Evolutionary conservation across 2,329 filamentous ascomycete species (phyloP), one percentile per base, ranked within the genome.

Genomic region (Trichoderma brevicompactum): DNA sequence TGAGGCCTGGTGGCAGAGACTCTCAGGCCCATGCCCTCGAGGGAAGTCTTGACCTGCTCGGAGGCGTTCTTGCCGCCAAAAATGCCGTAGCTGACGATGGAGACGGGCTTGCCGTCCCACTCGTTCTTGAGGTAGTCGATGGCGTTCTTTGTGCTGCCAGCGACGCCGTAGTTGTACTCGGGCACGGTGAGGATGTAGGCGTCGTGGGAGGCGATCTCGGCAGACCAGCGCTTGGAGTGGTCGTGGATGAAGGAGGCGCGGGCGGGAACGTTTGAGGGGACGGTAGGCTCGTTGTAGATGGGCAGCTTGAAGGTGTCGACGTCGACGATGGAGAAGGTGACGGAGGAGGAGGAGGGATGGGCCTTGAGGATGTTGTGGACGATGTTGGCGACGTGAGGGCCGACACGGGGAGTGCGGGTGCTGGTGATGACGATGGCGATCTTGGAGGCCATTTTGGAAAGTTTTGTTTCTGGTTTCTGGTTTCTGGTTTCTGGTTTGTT

Each of bases 91-190:
- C 78, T 83, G 34, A 88, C 78, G 60, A 87, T 77, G 56, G 77
- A 74, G 28, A 78, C 79, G 0, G 84, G 82, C 72, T 87, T 87
- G 8, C 81, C 82, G 34, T 74, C 79, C 82, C 83, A 86, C 70
- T 86, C 85, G 71, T 86, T 74, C 68, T 79, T 80, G 8, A 88
- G 79, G 72, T 85, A 87, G 72, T 88, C 85, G 67, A 88, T 80
- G 19, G 85, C 85, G 72, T 87, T 88, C 76, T 87, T 87, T 53
- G 83, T 73, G 38, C 76, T 79, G 0, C 81, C 85, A 0, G 84
- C 77, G n/a, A 85, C 75, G 36, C 82, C 79, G 72, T 76, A 83
- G 76, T 87, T 87, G 73, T 87, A 87, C 74, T 83, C 79, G 1
- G 80, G 77, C 15, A 78, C 75, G 54, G 83, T 77, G 54, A 83